These are phyloP conservation scores for Lactarius hengduanensis DNA, from an alignment of 768 basidiomycete genomes.

Conservation along the genomic window DNA sequence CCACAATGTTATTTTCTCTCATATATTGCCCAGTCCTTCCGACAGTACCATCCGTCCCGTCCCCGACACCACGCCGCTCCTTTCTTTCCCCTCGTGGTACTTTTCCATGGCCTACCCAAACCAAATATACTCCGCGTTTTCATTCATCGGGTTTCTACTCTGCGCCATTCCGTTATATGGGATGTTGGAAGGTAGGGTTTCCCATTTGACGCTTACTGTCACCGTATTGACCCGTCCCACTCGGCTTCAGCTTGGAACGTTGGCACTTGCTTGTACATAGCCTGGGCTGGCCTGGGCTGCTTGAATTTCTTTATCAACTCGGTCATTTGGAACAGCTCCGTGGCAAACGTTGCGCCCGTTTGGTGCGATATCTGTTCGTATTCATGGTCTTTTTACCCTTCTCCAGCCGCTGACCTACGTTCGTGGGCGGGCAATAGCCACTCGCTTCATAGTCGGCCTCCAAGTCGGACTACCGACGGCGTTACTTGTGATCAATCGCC, in stretches of 20 bases:
- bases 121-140: slow-evolving; percentile 35
- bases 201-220: too few relatives aligned
- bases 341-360: slow-evolving; percentile 44
- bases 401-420: neutral
- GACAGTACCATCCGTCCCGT: neutral
- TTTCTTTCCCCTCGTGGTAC: neutral
- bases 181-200: slow-evolving; percentile 47
- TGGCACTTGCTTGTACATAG: slow-evolving; percentile 69
- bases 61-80: neutral
- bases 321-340: slow-evolving; percentile 63
- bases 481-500: slow-evolving; percentile 40
- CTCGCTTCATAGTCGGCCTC: slow-evolving; percentile 33
- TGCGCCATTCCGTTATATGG: slow-evolving; percentile 52
- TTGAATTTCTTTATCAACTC: slow-evolving; percentile 65
- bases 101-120: slow-evolving; percentile 21
- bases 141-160: slow-evolving; percentile 50
- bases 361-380: slow-evolving; percentile 60
- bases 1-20: slow-evolving; percentile 3
- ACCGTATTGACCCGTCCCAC: neutral
- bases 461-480: slow-evolving; percentile 36
- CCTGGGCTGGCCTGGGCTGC: slow-evolving; percentile 59
- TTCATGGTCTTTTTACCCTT: neutral
- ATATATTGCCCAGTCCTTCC: slow-evolving; percentile 3
- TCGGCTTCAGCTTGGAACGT: slow-evolving; percentile 53
- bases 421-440: slow-evolving; percentile 29